These are phyloP conservation scores for Elsinoe necatrix DNA, from an alignment of 2,329 filamentous ascomycete genomes.

Conservation along the genomic window DNA sequence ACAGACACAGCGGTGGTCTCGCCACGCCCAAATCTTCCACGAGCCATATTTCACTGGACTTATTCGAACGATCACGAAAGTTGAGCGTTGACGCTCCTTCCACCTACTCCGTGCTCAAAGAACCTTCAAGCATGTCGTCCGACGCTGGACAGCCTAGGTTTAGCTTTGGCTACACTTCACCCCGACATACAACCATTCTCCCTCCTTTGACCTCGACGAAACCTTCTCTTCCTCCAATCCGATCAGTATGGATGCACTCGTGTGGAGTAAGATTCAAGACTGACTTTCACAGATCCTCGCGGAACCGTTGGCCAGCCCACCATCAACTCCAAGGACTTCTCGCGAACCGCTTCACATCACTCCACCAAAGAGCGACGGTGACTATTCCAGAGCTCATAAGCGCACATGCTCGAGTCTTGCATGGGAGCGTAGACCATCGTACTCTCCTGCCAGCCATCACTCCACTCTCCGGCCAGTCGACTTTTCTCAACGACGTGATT, in stretches of 20 bases:
- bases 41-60: conserved; percentile 4
- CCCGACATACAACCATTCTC: neutral
- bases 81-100: conserved; percentile 4
- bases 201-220: conserved; percentile 8
- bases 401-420: conserved; percentile 12
- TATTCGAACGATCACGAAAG: neutral
- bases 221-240: conserved; percentile 11
- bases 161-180: conserved; percentile 1
- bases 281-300: neutral
- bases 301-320: conserved; percentile 11
- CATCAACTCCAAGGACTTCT: conserved; percentile 3
- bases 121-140: neutral
- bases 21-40: conserved; percentile 14
- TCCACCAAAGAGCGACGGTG: conserved; percentile 4
- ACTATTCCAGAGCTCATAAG: conserved; percentile 12
- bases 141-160: neutral
- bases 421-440: conserved; percentile 12
- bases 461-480: conserved; percentile 7
- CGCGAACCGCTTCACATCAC: neutral
- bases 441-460: conserved; percentile 10
- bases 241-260: neutral
- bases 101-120: neutral
- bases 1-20: conserved; percentile 11
- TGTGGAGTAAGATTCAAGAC: neutral
- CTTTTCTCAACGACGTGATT: conserved; percentile 11